phyloP scores from a whole-genome alignment of 176 grass and related monocot species.

The Avena atlantica region DNA sequence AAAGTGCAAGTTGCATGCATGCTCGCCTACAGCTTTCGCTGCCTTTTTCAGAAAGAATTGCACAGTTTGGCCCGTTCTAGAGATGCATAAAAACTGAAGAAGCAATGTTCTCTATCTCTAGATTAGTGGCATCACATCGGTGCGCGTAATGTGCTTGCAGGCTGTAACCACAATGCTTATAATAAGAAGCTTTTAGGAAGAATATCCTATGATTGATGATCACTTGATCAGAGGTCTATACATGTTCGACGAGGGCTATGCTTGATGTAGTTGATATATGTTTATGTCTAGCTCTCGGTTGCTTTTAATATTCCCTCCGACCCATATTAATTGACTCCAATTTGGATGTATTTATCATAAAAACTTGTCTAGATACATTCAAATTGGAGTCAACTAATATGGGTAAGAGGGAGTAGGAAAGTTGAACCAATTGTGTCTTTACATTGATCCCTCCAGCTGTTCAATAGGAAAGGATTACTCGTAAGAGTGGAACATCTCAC shows the following conservation, averaged over 20 bases:
- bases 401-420: too few species aligned
- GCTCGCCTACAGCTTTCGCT: slow-evolving; percentile 27
- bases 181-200: slow-evolving; percentile 43
- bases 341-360: too few species aligned
- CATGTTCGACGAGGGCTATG: slow-evolving; percentile 26
- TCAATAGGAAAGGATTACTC: background rate
- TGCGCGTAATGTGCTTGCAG: slow-evolving; percentile 28
- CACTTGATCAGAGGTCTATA: slow-evolving; percentile 35
- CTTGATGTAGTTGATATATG: background rate
- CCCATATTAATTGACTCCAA: too few species aligned
- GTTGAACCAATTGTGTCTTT: slow-evolving; percentile 26
- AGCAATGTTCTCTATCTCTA: background rate
- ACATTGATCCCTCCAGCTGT: slow-evolving; percentile 43
- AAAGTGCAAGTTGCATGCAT: slow-evolving; percentile 39
- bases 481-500: background rate
- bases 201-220: slow-evolving; percentile 43
- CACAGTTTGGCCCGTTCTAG: slow-evolving; percentile 20
- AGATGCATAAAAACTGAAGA: slow-evolving; percentile 29
- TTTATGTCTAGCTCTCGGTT: slow-evolving; percentile 27
- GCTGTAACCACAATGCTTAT: slow-evolving; percentile 42
- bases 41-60: slow-evolving; percentile 36
- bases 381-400: too few species aligned
- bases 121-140: slow-evolving; percentile 25
- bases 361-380: too few species aligned
- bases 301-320: too few species aligned